Conservation (phyloP, 2,329 filamentous ascomycete genomes). For the Aureobasidium sp. region DNA sequence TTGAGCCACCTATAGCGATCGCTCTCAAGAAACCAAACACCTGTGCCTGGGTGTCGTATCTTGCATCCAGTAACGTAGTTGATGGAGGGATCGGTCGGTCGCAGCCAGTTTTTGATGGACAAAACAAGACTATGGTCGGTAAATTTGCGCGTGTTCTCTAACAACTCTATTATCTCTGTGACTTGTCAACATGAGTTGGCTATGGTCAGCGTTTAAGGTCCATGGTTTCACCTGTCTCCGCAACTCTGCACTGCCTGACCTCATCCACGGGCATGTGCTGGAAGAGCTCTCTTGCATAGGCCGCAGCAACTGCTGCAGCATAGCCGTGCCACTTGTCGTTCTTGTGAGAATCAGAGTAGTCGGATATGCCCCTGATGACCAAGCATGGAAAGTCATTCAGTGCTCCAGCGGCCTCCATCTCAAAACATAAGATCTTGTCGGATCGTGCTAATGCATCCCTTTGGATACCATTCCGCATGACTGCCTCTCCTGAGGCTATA, state of each 20-base stretch:
- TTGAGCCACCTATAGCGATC: no score
- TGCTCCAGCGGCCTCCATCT: constrained; percentile 22
- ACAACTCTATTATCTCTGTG: no score
- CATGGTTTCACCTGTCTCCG: not conserved
- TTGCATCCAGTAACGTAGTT: no score
- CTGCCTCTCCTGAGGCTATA: constrained; percentile 23
- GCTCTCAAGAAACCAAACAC: no score
- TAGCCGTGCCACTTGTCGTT: constrained; percentile 22
- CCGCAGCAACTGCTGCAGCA: constrained; percentile 22
- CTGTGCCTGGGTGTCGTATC: no score
- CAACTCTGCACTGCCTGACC: not conserved
- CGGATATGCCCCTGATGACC: constrained; percentile 22
- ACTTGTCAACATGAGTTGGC: no score
- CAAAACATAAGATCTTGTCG: constrained; percentile 18
- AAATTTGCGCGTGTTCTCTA: no score
- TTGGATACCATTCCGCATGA: constrained; percentile 26
- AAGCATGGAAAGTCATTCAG: constrained; percentile 22
- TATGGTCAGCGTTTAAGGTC: no score
- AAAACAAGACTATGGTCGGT: no score
- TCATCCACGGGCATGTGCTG: not conserved
- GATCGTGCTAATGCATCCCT: constrained; percentile 22
- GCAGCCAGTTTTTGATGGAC: no score
- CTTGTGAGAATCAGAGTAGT: constrained; percentile 23
- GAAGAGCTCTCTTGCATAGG: constrained; percentile 15
- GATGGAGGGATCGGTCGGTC: no score